Conservation (phyloP, 306 rosid genomes). For the Corylus americana region DNA sequence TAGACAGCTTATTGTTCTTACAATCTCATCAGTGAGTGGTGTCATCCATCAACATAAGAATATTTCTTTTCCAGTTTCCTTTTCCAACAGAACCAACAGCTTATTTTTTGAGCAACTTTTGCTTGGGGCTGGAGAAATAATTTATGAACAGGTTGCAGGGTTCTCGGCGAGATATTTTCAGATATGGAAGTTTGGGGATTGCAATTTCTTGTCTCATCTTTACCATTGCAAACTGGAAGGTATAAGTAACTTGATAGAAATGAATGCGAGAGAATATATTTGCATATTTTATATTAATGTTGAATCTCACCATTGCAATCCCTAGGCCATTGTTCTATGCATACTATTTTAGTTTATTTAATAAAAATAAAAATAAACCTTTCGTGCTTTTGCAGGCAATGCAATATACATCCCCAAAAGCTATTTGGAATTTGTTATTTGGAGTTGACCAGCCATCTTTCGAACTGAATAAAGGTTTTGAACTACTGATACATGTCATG, state of each 20-base stretch:
- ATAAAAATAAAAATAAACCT: slow-evolving; percentile 8
- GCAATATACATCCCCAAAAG: slow-evolving; percentile 94
- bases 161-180: slow-evolving; percentile 81
- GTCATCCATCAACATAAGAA: background rate
- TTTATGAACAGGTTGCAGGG: slow-evolving; percentile 95
- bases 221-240: slow-evolving; percentile 86
- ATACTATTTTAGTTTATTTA: background rate
- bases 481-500: slow-evolving; percentile 27
- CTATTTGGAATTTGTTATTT: slow-evolving; percentile 81
- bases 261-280: slow-evolving; percentile 5
- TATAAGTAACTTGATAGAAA: slow-evolving; percentile 32
- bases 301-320: background rate
- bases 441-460: slow-evolving; percentile 71
- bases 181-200: slow-evolving; percentile 90
- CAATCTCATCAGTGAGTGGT: background rate
- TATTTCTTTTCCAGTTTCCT: slow-evolving; percentile 4
- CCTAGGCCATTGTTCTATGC: background rate
- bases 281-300: background rate
- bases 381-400: slow-evolving; percentile 58
- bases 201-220: slow-evolving; percentile 83
- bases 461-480: slow-evolving; percentile 48
- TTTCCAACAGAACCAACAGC: slow-evolving; percentile 22
- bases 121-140: slow-evolving; percentile 62
- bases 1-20: background rate
- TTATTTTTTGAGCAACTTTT: slow-evolving; percentile 31